Percentiles rank a stretch among this genome's conserved stretches.
These are phyloP conservation scores for Xylaria venustula DNA, from an alignment of 495 filamentous ascomycete genomes.

Conservation along the genomic window DNA sequence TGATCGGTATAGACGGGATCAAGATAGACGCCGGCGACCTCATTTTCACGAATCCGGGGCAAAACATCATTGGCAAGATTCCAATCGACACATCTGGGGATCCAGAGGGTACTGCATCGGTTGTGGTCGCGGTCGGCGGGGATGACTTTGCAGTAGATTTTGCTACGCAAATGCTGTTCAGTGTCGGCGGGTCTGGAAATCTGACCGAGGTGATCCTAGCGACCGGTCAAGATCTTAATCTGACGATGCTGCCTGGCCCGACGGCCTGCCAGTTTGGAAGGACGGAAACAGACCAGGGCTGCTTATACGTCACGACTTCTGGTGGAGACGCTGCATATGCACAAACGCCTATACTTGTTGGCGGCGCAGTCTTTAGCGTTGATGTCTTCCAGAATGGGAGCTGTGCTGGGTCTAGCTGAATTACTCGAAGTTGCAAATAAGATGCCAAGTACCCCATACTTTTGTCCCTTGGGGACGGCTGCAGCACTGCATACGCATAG, in stretches of 20 bases:
- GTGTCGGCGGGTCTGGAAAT: neutral
- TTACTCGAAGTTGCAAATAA: no score
- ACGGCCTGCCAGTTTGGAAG: slow-evolving; percentile 13
- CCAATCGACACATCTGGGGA: slow-evolving; percentile 17
- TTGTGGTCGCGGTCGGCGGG: slow-evolving; percentile 4
- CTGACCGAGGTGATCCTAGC: neutral
- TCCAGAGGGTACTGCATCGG: slow-evolving; percentile 8
- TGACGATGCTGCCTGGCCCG: slow-evolving; percentile 9
- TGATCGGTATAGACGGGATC: slow-evolving; percentile 33
- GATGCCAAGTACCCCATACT: no score
- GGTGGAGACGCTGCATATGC: neutral
- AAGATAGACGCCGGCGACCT: slow-evolving; percentile 18
- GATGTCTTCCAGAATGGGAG: slow-evolving; percentile 20
- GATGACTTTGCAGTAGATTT: slow-evolving; percentile 33
- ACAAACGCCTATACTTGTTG: neutral
- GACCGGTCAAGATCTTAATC: neutral
- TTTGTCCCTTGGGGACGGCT: no score
- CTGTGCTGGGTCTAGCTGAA: no score
- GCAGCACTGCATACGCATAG: no score
- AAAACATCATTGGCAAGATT: slow-evolving; percentile 25
- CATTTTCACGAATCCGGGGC: slow-evolving; percentile 33
- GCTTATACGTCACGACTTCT: slow-evolving; percentile 10
- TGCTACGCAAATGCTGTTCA: neutral
- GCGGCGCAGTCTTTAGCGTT: neutral
- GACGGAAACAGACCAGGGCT: neutral